Conservation (phyloP, 2,329 filamentous ascomycete genomes). For the Penicillium capsulatum region DNA sequence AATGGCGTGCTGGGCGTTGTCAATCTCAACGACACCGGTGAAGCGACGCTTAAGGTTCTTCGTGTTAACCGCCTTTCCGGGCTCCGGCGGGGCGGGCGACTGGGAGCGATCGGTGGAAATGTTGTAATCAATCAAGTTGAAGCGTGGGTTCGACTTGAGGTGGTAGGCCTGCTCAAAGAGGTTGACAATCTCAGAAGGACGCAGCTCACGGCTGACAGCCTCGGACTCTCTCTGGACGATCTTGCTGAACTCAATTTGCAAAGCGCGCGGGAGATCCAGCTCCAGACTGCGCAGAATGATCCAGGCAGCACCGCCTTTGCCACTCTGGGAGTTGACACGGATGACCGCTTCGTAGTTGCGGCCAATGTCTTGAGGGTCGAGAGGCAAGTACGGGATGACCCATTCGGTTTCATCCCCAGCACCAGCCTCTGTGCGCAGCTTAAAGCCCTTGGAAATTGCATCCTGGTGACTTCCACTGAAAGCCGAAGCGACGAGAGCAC, state of each 20-base stretch:
- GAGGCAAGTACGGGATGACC: slow-evolving; percentile 85
- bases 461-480: slow-evolving; percentile 93
- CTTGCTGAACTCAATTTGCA: slow-evolving; percentile 86
- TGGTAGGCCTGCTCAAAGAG: slow-evolving; percentile 90
- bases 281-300: slow-evolving; percentile 85
- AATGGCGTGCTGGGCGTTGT: slow-evolving; percentile 73
- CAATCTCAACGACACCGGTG: slow-evolving; percentile 76
- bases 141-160: slow-evolving; percentile 75
- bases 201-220: slow-evolving; percentile 73
- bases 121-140: slow-evolving; percentile 84
- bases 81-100: slow-evolving; percentile 64
- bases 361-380: slow-evolving; percentile 90
- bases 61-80: slow-evolving; percentile 70
- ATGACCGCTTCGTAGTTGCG: slow-evolving; percentile 98
- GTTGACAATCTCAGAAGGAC: slow-evolving; percentile 74
- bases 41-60: slow-evolving; percentile 77
- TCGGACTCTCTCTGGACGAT: slow-evolving; percentile 82
- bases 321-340: slow-evolving; percentile 92
- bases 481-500: slow-evolving; percentile 53
- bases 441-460: slow-evolving; percentile 84
- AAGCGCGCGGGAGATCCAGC: slow-evolving; percentile 84
- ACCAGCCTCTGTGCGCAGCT: slow-evolving; percentile 60
- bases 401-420: slow-evolving; percentile 64
- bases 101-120: slow-evolving; percentile 78
- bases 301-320: slow-evolving; percentile 92